A percentile compares a stretch with the other conserved stretches of the same genome.
Conservation (phyloP, 2,329 filamentous ascomycete genomes). For the Botryotinia convoluta region DNA sequence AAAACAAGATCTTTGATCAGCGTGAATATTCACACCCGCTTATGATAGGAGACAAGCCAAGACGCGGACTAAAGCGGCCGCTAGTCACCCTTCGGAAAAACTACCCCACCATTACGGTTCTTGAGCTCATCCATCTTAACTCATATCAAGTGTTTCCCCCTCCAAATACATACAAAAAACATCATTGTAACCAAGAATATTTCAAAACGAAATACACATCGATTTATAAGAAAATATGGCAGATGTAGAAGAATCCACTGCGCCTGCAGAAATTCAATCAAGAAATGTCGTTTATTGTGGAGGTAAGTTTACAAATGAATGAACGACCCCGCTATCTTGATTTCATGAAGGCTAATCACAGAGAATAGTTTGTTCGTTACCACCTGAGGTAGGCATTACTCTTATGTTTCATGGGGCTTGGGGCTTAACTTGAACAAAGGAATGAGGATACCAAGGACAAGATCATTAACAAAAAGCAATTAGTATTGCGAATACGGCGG, state of each 20-base stretch:
- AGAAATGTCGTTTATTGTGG: constrained; percentile 38
- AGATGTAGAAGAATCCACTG: constrained; percentile 30
- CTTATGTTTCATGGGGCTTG: not conserved
- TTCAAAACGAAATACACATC: not conserved
- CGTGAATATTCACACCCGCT: not conserved
- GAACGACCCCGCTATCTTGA: constrained; percentile 2
- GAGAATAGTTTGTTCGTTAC: constrained; percentile 58
- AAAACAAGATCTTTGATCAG: not conserved
- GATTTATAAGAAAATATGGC: constrained; percentile 30
- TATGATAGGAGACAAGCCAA: not conserved
- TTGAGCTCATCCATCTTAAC: not conserved
- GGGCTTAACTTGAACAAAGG: no score
- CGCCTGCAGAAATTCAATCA: constrained; percentile 36
- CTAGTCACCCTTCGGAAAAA: constrained; percentile 3
- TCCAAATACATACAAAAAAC: not conserved
- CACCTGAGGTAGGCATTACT: constrained; percentile 54
- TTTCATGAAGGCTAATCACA: not conserved
- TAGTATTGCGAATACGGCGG: constrained; percentile 99
- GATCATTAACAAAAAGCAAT: constrained; percentile 28
- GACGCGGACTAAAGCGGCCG: constrained; percentile 7
- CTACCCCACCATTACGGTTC: constrained; percentile 15
- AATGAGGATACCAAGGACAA: not conserved
- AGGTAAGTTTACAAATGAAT: constrained; percentile 28
- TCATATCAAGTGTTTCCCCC: not conserved
- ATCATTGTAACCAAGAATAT: not conserved